Base-by-base conservation (phyloP, 2,329 filamentous ascomycete genomes). In the Colletotrichum orbiculare region DNA sequence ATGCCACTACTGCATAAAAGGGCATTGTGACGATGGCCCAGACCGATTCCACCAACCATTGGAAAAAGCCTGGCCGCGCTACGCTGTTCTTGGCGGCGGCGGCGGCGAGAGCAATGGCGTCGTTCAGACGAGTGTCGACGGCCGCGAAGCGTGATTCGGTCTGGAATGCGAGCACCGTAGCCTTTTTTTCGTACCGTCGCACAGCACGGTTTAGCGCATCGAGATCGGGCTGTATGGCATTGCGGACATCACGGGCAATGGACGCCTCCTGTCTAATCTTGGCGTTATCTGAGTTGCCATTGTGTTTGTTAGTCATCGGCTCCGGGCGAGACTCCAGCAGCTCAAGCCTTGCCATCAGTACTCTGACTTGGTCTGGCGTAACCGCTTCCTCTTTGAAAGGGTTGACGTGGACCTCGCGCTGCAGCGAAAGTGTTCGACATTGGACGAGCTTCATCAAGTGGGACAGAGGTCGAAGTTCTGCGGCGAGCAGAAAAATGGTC, bases 201-300 rank as follows among this genome's bases (percentile, higher is more conserved):
- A 98, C 91, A 4, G 95, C 94, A 52, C 95, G 89, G 71, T 94
- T 96, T 38, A 98, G 81, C 0, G 93, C 92, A 71, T 97, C 94
- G 6, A 98, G 84, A 64, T 97, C 93, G 0, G 93, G 90, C 69
- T 94, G 91, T 10, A 95, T 82, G 35, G 82, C 81, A 65, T 87
- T 87, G 46, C 88, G 86, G 11, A 92, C 83, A 64, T 92, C 89
- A 6, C 80, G 82, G 50, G 82, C 78, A 42, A 85, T 75, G 3
- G 76, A 78, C 6, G 80, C 75, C 66, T 81, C 75, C 68, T 81
- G 77, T 56, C 82, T 81, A 38, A 75, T 70, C 53, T 75, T 76
- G 15, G 68, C 64, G 4, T 74, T 70, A 11, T 81, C 75, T 5
- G 71, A 68, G 17, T 75, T 75, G 17, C 71, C 71, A 62, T 72